These are phyloP conservation scores for Solanum ossicruentum DNA, from an alignment of 257 asterid genomes.

Conservation along the genomic window DNA sequence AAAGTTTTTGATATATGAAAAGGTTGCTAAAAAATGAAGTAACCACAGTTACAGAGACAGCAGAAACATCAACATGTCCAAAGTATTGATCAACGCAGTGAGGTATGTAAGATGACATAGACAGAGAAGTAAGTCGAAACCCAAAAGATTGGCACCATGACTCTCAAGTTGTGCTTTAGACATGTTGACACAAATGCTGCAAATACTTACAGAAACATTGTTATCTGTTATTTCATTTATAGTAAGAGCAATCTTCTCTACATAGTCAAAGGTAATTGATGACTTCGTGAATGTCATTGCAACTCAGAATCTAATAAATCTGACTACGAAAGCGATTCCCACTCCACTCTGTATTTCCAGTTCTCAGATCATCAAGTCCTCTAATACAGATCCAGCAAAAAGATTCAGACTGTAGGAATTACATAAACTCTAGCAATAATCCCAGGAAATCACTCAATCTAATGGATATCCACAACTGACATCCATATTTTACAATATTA, in stretches of 20 bases:
- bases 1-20: not conserved
- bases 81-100: not conserved
- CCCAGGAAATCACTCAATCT: not conserved
- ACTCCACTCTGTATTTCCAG: not conserved
- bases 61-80: not conserved
- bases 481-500: not conserved
- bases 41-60: not conserved
- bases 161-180: not conserved
- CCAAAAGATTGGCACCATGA: not conserved
- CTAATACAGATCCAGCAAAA: not conserved
- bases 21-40: not conserved
- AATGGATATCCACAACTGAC: not conserved
- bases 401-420: not conserved
- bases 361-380: not conserved
- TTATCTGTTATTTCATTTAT: not conserved
- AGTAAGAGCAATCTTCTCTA: not conserved
- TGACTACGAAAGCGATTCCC: not conserved
- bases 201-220: not conserved
- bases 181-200: not conserved
- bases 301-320: not conserved
- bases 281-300: not conserved
- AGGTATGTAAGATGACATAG: not conserved
- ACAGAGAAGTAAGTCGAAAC: not conserved
- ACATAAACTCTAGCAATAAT: not conserved
- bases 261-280: not conserved